A percentile compares a stretch with the other conserved stretches of the same genome.
phyloP scores from a whole-genome alignment of 2,329 filamentous ascomycete species.

The Colletotrichum paranaense region DNA sequence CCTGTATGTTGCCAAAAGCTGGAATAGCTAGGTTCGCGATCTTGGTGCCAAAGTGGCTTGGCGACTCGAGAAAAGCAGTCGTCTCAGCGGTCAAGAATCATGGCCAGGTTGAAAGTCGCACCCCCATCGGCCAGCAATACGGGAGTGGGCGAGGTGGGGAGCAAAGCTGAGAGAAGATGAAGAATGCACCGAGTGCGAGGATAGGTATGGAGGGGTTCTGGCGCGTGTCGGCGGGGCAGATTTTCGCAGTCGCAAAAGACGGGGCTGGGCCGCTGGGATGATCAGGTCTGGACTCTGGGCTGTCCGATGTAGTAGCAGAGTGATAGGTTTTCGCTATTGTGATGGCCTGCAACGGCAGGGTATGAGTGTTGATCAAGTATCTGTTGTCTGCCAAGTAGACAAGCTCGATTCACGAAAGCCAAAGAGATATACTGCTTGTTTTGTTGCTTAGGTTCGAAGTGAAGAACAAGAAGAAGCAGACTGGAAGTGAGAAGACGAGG shows the following conservation, averaged over 20 bases:
- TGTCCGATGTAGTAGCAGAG: conserved; percentile 8
- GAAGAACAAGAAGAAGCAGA: background rate
- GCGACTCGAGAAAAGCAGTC: conserved; percentile 18
- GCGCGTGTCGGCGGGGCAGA: conserved; percentile 33
- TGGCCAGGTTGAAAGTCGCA: conserved; percentile 26
- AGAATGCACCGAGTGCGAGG: conserved; percentile 27
- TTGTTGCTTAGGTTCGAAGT: background rate
- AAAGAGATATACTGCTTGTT: background rate
- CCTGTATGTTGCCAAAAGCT: conserved; percentile 1
- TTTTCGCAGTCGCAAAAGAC: conserved; percentile 35
- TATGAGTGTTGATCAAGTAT: background rate
- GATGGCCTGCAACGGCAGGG: background rate
- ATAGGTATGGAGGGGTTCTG: conserved; percentile 31
- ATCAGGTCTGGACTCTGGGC: conserved; percentile 17
- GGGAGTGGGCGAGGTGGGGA: conserved; percentile 33
- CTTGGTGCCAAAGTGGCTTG: conserved; percentile 10
- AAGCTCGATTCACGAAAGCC: background rate
- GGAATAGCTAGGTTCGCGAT: background rate
- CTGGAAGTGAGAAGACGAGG: background rate
- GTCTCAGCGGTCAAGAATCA: conserved; percentile 30
- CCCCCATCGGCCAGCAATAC: conserved; percentile 31
- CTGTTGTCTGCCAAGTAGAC: background rate
- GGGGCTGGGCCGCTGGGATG: conserved; percentile 29
- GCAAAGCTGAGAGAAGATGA: conserved; percentile 10
- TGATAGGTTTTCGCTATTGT: background rate